Base-by-base conservation (phyloP, 2,329 filamentous ascomycete genomes). In the Orbilia ellipsospora region DNA sequence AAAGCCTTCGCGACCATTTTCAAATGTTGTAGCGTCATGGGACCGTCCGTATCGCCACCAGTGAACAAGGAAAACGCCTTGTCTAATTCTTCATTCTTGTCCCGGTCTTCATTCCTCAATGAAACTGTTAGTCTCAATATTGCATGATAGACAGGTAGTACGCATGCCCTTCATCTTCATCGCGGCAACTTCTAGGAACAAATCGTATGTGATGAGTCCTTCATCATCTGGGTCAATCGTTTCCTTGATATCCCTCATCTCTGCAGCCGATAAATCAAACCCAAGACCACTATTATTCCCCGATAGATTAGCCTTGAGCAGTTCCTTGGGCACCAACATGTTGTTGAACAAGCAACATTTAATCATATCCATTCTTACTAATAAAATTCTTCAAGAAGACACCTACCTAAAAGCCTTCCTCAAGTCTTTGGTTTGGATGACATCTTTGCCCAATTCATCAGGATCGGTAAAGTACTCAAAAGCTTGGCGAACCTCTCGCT, bases 161-260 rank as follows among this genome's bases (percentile, higher is more conserved):
- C 3, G 26, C 64, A 86, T 85, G 52, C 86, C 85, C 81, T 92
- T 90, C 77, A 97, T 85, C 81, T 96, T 94, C 66, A 97, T 87
- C 13, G 94, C 94, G 80, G 92, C 93, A 79, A 97, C 90, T 69
- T 92, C 91, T 36, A 98, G 86, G 82, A 98, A 98, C 61, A 90
- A 89, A 73, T 89, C 86, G 83, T 94, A 98, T 5, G 88, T 86
- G 12, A 94, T 89, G 82, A 89, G 90, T 50, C 94, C 94, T 67
- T 91, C 90, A 16, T 87, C 85, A 36, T 94, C 90, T 0, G 94
- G 94, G 82, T 98, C 95, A 77, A 97, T 88, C 66, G 94, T 88
- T 23, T 90, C 88, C 57, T 92, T 84, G 80, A 97, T 93, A 67
- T 93, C 90, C 69, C 87, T 83, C 26, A 96, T 86, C 81, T 97